phyloP scores from a whole-genome alignment of 106 monocot species.

The Gastrodia elata region DNA sequence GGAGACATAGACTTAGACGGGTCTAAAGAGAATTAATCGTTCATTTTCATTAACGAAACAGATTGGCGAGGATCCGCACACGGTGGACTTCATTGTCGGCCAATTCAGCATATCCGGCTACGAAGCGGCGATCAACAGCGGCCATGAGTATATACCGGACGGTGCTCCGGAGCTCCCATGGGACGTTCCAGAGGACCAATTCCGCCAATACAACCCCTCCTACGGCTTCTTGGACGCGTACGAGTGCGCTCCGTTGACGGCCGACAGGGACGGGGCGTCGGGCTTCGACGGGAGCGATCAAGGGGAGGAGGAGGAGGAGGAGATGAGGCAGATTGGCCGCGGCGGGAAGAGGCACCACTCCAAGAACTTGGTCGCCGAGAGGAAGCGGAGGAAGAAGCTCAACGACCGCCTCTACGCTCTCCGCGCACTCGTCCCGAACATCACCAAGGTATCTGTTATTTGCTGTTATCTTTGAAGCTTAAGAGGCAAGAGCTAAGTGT shows the following conservation, averaged over 20 bases:
- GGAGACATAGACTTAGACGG: too few species aligned
- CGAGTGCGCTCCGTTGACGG: background rate
- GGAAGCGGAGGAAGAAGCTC: slow-evolving; percentile 90
- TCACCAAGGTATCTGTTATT: slow-evolving; percentile 49
- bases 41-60: slow-evolving; percentile 6
- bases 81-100: slow-evolving; percentile 41
- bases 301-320: slow-evolving; percentile 52
- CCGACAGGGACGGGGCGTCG: slow-evolving; percentile 16
- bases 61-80: slow-evolving; percentile 49
- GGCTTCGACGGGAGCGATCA: slow-evolving; percentile 46
- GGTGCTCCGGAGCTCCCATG: slow-evolving; percentile 17
- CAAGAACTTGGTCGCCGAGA: slow-evolving; percentile 85
- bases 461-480: background rate
- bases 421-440: slow-evolving; percentile 80
- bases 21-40: too few species aligned
- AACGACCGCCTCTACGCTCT: slow-evolving; percentile 70
- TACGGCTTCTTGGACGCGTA: slow-evolving; percentile 22
- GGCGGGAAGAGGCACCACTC: slow-evolving; percentile 44
- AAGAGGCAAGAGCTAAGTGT: background rate
- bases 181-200: slow-evolving; percentile 21
- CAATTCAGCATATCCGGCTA: slow-evolving; percentile 23
- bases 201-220: slow-evolving; percentile 22
- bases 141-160: background rate
- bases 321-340: slow-evolving; percentile 17
- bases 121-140: background rate